Evolutionary conservation across 2,329 filamentous ascomycete genomes (phyloP).

Genomic region (Sclerotinia minor): DNA sequence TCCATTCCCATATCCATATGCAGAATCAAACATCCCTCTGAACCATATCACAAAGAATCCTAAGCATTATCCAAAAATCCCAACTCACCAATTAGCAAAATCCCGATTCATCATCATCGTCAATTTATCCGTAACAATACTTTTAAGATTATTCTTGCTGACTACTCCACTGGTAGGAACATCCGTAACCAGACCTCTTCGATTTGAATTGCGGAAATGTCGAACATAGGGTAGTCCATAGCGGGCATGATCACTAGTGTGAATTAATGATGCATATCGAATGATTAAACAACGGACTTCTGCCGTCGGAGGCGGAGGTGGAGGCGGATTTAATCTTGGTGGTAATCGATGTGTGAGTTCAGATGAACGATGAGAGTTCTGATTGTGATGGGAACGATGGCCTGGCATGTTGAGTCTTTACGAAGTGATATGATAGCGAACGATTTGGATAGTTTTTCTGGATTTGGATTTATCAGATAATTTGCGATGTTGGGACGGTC

Average conservation of each 20-base stretch:
- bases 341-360: neutral
- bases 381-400: neutral
- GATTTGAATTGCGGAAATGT: neutral
- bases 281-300: neutral
- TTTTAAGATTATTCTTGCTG: neutral
- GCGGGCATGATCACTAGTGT: neutral
- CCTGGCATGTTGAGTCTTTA: neutral
- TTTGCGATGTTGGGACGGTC: neutral
- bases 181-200: neutral
- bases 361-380: neutral
- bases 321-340: neutral
- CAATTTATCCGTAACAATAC: neutral
- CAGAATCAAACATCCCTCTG: neutral
- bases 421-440: neutral
- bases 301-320: neutral
- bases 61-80: neutral
- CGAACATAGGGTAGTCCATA: conserved; percentile 2
- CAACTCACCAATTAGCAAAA: neutral
- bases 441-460: neutral
- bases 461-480: too few relatives aligned
- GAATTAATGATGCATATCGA: neutral
- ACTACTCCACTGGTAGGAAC: neutral
- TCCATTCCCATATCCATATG: too few relatives aligned
- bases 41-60: neutral
- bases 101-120: neutral